Conservation (phyloP, 2,329 filamentous ascomycete genomes). For the Aspergillus glaucus region DNA sequence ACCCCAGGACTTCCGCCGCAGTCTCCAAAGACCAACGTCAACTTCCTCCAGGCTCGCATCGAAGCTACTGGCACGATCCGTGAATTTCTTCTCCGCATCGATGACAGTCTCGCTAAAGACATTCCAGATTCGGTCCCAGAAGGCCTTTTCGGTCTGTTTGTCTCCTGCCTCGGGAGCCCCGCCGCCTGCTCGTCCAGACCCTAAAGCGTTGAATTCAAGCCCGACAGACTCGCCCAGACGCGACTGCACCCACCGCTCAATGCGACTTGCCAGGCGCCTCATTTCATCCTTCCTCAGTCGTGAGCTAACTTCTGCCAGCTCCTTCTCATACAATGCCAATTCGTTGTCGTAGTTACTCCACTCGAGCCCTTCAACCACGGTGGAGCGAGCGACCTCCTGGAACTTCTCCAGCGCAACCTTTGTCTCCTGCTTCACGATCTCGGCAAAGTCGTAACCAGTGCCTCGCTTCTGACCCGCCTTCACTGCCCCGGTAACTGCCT, state of each 20-base stretch:
- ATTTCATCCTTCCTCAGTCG: conserved; percentile 91
- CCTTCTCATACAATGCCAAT: conserved; percentile 73
- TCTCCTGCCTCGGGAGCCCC: conserved; percentile 74
- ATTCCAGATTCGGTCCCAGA: conserved; percentile 94
- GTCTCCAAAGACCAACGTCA: conserved; percentile 82
- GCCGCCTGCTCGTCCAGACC: conserved; percentile 74
- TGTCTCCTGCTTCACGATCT: conserved; percentile 83
- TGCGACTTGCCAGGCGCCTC: conserved; percentile 79
- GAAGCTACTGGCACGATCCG: conserved; percentile 84
- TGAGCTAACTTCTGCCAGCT: conserved; percentile 80
- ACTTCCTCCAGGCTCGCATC: conserved; percentile 89
- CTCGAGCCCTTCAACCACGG: conserved; percentile 68
- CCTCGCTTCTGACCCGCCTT: conserved; percentile 92
- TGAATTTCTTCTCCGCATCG: conserved; percentile 79
- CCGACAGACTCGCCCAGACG: conserved; percentile 81
- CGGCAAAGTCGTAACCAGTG: conserved; percentile 85
- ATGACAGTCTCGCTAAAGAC: conserved; percentile 76
- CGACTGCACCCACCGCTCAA: conserved; percentile 90
- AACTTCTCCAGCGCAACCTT: conserved; percentile 68
- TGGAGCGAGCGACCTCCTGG: conserved; percentile 65
- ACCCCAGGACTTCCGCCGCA: conserved; percentile 91
- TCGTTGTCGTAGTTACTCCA: conserved; percentile 89
- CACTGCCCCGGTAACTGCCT: conserved; percentile 78
- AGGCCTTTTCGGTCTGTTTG: conserved; percentile 70
- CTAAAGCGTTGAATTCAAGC: conserved; percentile 92